These are phyloP conservation scores for Helenozyma rhizophorensis DNA, from an alignment of 805 yeast genomes.

Conservation along the genomic window DNA sequence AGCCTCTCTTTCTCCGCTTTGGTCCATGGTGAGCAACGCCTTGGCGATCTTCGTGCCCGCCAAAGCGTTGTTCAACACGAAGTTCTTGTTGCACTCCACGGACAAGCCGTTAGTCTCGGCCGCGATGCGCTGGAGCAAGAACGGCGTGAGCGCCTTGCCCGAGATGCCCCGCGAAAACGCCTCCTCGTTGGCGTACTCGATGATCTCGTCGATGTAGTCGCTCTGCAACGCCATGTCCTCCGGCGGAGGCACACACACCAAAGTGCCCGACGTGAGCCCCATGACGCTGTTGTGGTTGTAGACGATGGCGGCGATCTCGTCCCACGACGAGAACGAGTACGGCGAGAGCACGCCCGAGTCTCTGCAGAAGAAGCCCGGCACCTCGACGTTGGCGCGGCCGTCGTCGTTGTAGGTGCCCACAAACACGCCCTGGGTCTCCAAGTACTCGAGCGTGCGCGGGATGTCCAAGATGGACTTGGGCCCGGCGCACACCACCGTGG, in stretches of 20 bases:
- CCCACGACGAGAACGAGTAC: conserved; percentile 48
- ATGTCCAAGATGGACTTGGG: conserved; percentile 85
- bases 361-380: conserved; percentile 81
- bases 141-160: conserved; percentile 83
- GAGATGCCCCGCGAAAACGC: conserved; percentile 49
- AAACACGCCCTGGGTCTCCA: conserved; percentile 88
- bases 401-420: conserved; percentile 62
- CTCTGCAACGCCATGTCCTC: conserved; percentile 52
- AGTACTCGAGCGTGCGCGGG: conserved; percentile 73
- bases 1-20: no score
- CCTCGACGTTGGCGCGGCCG: conserved; percentile 37
- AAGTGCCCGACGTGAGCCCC: conserved; percentile 59
- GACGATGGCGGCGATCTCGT: conserved; percentile 61
- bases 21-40: no score
- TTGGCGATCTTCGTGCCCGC: conserved; percentile 66
- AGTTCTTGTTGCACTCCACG: conserved; percentile 64
- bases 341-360: conserved; percentile 75
- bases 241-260: conserved; percentile 85
- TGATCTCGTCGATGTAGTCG: conserved; percentile 48
- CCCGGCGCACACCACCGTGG: conserved; percentile 89
- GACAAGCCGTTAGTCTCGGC: conserved; percentile 65
- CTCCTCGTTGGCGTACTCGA: conserved; percentile 52
- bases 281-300: conserved; percentile 40
- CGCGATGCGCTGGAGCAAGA: conserved; percentile 61
- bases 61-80: conserved; percentile 73